Percentiles rank a stretch among this genome's conserved stretches.
Conservation (phyloP, 352 stramenopile genomes). For the Phytophthora megakarya region DNA sequence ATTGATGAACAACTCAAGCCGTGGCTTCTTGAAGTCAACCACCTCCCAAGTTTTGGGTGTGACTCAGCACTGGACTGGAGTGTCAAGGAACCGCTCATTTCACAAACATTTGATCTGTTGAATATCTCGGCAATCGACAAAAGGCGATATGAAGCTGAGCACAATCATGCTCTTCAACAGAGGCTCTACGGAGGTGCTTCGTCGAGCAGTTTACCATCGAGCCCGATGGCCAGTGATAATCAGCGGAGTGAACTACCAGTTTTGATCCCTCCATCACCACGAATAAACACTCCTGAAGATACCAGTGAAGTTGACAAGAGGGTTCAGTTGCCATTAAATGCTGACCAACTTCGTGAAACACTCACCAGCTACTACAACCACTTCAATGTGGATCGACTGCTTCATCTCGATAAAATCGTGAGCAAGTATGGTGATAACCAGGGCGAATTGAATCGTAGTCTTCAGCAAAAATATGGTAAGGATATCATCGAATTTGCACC, state of each 20-base stretch:
- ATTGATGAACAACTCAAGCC: constrained; percentile 94
- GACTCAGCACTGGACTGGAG: constrained; percentile 94
- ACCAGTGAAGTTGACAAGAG: constrained; percentile 22
- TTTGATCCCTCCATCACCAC: constrained; percentile 15
- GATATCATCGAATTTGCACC: constrained; percentile 52
- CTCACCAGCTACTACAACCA: constrained; percentile 60
- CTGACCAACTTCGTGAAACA: constrained; percentile 43
- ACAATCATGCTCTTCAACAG: constrained; percentile 62
- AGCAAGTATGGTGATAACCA: constrained; percentile 70
- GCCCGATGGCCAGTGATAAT: constrained; percentile 23
- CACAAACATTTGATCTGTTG: constrained; percentile 90
- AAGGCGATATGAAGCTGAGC: constrained; percentile 68
- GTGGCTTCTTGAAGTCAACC: constrained; percentile 98
- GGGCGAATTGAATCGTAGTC: constrained; percentile 63
- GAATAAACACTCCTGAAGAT: constrained; percentile 12
- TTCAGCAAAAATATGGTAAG: constrained; percentile 74
- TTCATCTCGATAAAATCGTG: constrained; percentile 78
- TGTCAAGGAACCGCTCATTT: constrained; percentile 95
- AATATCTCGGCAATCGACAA: constrained; percentile 83
- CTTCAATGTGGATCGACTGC: constrained; percentile 60
- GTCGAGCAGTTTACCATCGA: constrained; percentile 22
- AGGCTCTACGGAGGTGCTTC: constrained; percentile 59
- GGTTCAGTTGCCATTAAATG: constrained; percentile 24
- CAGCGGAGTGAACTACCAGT: constrained; percentile 27
- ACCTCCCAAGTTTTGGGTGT: constrained; percentile 95